phyloP scores from a whole-genome alignment of 2,329 filamentous ascomycete genomes.

The Pseudogymnoascus destructans region DNA sequence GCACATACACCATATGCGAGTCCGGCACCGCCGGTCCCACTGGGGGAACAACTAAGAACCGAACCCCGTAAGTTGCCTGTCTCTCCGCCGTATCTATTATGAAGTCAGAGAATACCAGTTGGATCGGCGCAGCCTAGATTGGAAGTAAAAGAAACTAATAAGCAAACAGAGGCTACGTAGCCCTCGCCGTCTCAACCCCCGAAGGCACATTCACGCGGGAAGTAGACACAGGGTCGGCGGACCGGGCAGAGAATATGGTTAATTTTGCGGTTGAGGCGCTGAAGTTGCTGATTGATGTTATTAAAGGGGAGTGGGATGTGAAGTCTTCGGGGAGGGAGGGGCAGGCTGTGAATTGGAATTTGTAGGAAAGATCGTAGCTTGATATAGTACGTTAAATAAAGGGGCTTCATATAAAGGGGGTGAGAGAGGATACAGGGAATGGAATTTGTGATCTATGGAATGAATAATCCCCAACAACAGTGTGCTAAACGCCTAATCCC shows the following conservation, averaged over 20 bases:
- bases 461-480: background rate
- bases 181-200: slow-evolving; percentile 44
- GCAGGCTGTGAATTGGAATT: background rate
- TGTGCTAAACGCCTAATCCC: background rate
- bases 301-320: slow-evolving; percentile 27
- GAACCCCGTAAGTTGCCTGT: slow-evolving; percentile 34
- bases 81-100: background rate
- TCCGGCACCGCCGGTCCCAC: slow-evolving; percentile 53
- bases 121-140: too few species aligned
- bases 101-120: background rate
- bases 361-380: background rate
- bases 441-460: background rate
- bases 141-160: background rate
- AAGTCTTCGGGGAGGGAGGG: background rate
- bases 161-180: slow-evolving; percentile 43
- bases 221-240: slow-evolving; percentile 39
- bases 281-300: slow-evolving; percentile 41
- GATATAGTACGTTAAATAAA: background rate
- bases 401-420: background rate
- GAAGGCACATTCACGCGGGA: slow-evolving; percentile 40
- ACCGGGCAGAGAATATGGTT: slow-evolving; percentile 50
- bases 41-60: slow-evolving; percentile 40
- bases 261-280: slow-evolving; percentile 45
- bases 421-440: background rate
- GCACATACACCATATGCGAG: slow-evolving; percentile 45